Conservation (phyloP, 331 rosid genomes). For the Malus hybrid region DNA sequence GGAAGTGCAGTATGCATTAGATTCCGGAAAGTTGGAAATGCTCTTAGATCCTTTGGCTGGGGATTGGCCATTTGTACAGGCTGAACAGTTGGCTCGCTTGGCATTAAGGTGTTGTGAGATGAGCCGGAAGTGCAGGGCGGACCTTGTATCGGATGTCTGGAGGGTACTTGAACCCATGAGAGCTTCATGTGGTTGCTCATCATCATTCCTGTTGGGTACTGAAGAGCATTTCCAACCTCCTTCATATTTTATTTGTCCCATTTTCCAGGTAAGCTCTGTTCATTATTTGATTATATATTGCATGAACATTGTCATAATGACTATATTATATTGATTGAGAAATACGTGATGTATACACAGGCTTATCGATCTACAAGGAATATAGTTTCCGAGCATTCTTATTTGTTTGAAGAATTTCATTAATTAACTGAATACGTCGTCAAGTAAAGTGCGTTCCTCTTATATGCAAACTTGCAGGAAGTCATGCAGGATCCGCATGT, state of each 20-base stretch:
- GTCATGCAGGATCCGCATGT: conserved; percentile 96
- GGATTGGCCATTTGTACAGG: conserved; percentile 76
- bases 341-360: too few species aligned
- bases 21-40: conserved; percentile 38
- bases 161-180: conserved; percentile 64
- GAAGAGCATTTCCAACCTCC: conserved; percentile 65
- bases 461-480: conserved; percentile 44
- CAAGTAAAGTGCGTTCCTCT: not conserved
- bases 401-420: not conserved
- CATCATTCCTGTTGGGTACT: conserved; percentile 39
- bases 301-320: not conserved
- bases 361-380: not conserved
- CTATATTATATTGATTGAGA: not conserved
- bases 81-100: conserved; percentile 55
- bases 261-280: conserved; percentile 59
- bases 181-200: conserved; percentile 53
- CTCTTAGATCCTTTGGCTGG: conserved; percentile 87
- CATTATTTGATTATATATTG: conserved; percentile 1
- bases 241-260: conserved; percentile 80
- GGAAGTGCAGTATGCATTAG: conserved; percentile 53
- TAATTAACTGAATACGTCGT: not conserved
- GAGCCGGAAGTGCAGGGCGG: conserved; percentile 52
- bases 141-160: conserved; percentile 70
- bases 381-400: not conserved
- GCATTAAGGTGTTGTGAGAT: conserved; percentile 79